Evolutionary conservation across 331 rosid genomes (phyloP), one percentile per base, ranked within the genome.

Genomic region (Rosa hybrid): DNA sequence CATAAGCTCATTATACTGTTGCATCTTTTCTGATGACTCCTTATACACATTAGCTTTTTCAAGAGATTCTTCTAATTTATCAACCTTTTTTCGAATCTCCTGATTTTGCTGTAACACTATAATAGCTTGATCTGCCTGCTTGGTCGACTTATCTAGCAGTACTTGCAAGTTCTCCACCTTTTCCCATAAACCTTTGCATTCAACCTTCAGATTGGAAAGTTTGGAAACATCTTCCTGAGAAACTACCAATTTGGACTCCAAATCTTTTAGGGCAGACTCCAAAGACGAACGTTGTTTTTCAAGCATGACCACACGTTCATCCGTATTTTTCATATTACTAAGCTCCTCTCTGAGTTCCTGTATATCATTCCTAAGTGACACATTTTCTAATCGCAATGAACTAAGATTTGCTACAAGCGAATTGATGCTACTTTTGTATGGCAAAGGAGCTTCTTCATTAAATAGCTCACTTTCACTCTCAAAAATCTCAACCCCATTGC

Each of bases 11-110:
- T 88, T 87, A 59, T 89, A 81, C 14, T 85, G 89, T 83, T 85
- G 92, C 84, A 93, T 71, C 80, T 91, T 90, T 57, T 91, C 96
- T 74, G 97, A 93, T 46, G 99, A 90, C n/a, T 82, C 83, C 86
- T 88, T 93, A 67, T 87, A 87, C 78, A 77, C 71, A 68, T 80
- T 87, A 81, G 92, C 97, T 84, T 87, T 91, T 78, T 90, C 93
- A 68, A 96, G 87, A 21, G 94, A 89, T 84, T 89, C 87, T 86
- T 96, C 98, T 84, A 96, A 84, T 78, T 90, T 87, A 71, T 89
- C 97, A 76, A 91, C 92, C 87, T 90, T 89, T 76, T 83, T 84
- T 64, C 62, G 94, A 59, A 96, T 97, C 83, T 89, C 98, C 83
- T 91, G 94, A 83, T 91, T 93, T 81, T 96, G 94, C 85, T 89